Base-by-base conservation (phyloP, 2,329 filamentous ascomycete species). In the Ampelomyces quisqualis region DNA sequence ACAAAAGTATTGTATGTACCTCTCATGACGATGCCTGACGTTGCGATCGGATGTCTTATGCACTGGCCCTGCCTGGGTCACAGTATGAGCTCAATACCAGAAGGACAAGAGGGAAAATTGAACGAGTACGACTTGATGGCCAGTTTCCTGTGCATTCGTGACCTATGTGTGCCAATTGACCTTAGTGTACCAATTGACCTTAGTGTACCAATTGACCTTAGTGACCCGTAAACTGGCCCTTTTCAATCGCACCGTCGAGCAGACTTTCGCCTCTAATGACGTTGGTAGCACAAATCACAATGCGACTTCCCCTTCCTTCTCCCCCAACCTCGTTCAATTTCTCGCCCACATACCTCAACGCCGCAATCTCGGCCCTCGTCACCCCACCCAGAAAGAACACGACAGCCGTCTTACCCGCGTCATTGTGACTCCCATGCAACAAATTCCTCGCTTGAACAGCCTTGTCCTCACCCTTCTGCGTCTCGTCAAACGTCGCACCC, bases 351-450 rank as follows among this genome's bases (percentile, higher is more conserved):
- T 95, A 97, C 39, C 94, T 79, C 63, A 98, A 67, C 14, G 94
- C 93, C 27, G 94, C 90, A 65, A 98, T 91, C 70, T 98, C 93
- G 0, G 93, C 91, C 63, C 94, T 95, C 0, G 90, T 96, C 40
- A 98, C 87, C 2, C 93, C 94, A n/a, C 93, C 93, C 13, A 98
- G 74, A 70, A 97, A 97, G 55, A 97, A 95, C n/a, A 98, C 84
- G 61, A 96, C 88, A 1, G 95, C 85, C 0, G 87, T 91, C 74
- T 95, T 95, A 14, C 80, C 79, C 17, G 38, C 55, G 40, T 67
- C 65, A 5, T 52, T 55, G 13, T 62, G 56, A 34, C 76, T 82
- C 0, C 90, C 88, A 32, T 88, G 88, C 26, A 98, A 74, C 18
- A 94, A 79, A 45, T 88, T 85, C 41, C 90, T 78, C 11, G 91